These are phyloP conservation scores for Lojkania enalia DNA, from an alignment of 2,329 filamentous ascomycete genomes.

Conservation along the genomic window DNA sequence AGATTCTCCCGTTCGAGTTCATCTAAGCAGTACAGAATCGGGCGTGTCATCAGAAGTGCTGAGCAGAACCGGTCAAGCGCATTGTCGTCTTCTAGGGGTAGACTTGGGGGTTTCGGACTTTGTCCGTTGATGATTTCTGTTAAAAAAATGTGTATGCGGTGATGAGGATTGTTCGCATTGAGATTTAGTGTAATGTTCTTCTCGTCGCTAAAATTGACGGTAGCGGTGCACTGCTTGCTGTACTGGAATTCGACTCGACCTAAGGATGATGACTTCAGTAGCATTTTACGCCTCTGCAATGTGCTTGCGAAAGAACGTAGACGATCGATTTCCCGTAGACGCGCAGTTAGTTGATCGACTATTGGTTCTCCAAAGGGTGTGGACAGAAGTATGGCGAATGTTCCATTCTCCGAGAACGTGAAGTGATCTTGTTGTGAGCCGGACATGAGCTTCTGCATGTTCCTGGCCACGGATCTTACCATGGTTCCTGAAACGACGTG, in stretches of 20 bases:
- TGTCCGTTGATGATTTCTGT: slow-evolving; percentile 61
- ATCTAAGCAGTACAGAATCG: slow-evolving; percentile 65
- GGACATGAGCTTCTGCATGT: slow-evolving; percentile 46
- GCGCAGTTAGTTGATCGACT: slow-evolving; percentile 60
- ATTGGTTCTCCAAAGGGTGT: slow-evolving; percentile 63
- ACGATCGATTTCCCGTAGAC: slow-evolving; percentile 69
- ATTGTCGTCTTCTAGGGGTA: slow-evolving; percentile 56
- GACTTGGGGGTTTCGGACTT: slow-evolving; percentile 58
- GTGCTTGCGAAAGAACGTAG: slow-evolving; percentile 71
- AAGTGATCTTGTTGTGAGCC: slow-evolving; percentile 62
- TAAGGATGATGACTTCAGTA: slow-evolving; percentile 61
- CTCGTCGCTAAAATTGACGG: slow-evolving; percentile 58
- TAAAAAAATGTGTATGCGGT: slow-evolving; percentile 64
- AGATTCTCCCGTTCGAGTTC: slow-evolving; percentile 58
- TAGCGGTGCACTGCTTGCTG: slow-evolving; percentile 56
- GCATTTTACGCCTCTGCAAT: slow-evolving; percentile 62
- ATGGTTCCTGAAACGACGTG: slow-evolving; percentile 48
- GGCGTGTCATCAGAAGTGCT: slow-evolving; percentile 63
- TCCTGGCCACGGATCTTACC: slow-evolving; percentile 36
- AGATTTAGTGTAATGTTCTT: slow-evolving; percentile 60
- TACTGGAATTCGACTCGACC: slow-evolving; percentile 70
- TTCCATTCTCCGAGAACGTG: slow-evolving; percentile 63
- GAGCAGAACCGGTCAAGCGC: slow-evolving; percentile 61
- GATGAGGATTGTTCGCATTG: slow-evolving; percentile 67
- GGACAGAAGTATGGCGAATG: slow-evolving; percentile 65